Conservation (phyloP, 78 protist genomes). For the Emiliania huxleyi region DNA sequence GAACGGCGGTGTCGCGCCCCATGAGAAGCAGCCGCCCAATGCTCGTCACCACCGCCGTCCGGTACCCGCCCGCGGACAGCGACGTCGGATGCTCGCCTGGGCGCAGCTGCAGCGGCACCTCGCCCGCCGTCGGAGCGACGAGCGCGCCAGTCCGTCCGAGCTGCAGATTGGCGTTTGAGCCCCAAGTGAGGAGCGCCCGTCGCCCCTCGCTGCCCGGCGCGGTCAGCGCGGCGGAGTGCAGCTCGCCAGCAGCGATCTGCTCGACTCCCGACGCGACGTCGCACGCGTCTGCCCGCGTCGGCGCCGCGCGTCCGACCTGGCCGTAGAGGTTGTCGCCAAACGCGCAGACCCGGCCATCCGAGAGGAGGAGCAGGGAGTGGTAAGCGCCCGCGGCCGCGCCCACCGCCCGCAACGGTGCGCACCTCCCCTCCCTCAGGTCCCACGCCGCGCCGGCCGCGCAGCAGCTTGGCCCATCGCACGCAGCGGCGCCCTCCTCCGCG, state of each 20-base stretch:
- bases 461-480: background rate
- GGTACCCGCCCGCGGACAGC: background rate
- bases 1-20: background rate
- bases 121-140: background rate
- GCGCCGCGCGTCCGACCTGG: background rate
- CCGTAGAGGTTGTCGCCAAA: background rate
- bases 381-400: background rate
- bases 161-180: background rate
- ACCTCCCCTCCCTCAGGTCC: background rate
- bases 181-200: background rate
- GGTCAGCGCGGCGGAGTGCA: background rate
- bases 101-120: background rate
- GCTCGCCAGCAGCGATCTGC: background rate
- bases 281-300: background rate
- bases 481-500: background rate
- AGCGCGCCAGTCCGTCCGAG: background rate
- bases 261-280: background rate
- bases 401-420: background rate
- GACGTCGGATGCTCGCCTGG: background rate
- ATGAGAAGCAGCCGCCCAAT: background rate
- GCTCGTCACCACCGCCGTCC: background rate
- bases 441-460: background rate
- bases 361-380: background rate
- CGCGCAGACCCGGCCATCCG: background rate
- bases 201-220: too few species aligned